These are phyloP conservation scores for Hypoxylon rickii DNA, from an alignment of 495 filamentous ascomycete species.

Conservation along the genomic window DNA sequence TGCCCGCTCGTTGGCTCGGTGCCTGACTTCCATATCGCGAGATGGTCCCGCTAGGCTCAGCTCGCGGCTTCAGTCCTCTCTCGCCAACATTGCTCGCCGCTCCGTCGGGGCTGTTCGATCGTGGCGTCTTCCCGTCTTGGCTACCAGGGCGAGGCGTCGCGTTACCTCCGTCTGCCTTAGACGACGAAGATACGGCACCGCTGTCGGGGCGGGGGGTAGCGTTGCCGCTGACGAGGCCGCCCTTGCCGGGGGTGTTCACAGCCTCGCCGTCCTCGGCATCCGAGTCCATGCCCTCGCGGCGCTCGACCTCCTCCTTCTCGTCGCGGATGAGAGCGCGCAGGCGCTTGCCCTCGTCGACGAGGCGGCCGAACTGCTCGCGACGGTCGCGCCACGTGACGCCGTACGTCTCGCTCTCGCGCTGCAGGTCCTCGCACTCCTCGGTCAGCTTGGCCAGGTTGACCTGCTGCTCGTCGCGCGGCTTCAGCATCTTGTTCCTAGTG, in stretches of 20 bases:
- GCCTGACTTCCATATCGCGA: slow-evolving; percentile 48
- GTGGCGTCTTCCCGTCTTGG: slow-evolving; percentile 68
- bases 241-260: slow-evolving; percentile 49
- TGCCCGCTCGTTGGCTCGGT: slow-evolving; percentile 52
- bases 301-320: slow-evolving; percentile 87
- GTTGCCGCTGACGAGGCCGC: slow-evolving; percentile 41
- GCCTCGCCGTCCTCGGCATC: slow-evolving; percentile 69
- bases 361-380: slow-evolving; percentile 83
- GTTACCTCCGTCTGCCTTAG: slow-evolving; percentile 43
- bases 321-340: slow-evolving; percentile 85
- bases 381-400: slow-evolving; percentile 83
- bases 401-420: slow-evolving; percentile 81
- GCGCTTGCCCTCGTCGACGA: slow-evolving; percentile 89
- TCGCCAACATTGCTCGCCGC: slow-evolving; percentile 15
- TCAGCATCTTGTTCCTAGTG: slow-evolving; percentile 76
- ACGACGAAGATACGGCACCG: slow-evolving; percentile 34
- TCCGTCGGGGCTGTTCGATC: slow-evolving; percentile 56
- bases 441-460: slow-evolving; percentile 77
- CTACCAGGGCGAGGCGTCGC: slow-evolving; percentile 54
- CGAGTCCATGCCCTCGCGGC: slow-evolving; percentile 80
- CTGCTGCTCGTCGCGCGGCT: slow-evolving; percentile 81
- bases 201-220: slow-evolving; percentile 47
- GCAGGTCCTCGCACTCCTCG: slow-evolving; percentile 84
- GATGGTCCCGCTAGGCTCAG: slow-evolving; percentile 53
- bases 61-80: slow-evolving; percentile 47